Conservation (phyloP, 768 basidiomycete genomes). For the Tulasnella sp. region DNA sequence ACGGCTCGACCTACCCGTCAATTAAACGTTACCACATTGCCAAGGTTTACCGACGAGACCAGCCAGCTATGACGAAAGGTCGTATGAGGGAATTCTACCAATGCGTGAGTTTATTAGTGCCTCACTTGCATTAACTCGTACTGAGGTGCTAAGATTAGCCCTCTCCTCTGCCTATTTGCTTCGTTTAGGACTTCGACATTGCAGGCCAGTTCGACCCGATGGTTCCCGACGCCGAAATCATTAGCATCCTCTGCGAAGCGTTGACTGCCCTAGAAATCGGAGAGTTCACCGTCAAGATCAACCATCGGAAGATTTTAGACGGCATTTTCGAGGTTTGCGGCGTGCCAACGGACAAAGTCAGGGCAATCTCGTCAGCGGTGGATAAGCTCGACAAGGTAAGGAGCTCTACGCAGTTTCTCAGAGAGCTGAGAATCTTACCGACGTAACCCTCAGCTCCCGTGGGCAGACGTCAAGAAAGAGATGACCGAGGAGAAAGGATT, state of each 20-base stretch:
- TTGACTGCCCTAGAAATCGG: conserved; percentile 84
- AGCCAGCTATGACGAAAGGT: conserved; percentile 96
- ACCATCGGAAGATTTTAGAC: conserved; percentile 95
- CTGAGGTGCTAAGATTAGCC: not conserved
- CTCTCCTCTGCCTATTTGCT: not conserved
- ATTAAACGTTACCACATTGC: conserved; percentile 96
- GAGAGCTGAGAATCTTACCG: not conserved
- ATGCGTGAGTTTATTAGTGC: conserved; percentile 60
- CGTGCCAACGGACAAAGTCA: conserved; percentile 85
- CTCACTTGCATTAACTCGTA: not conserved
- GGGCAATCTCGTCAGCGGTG: conserved; percentile 92
- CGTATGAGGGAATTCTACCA: conserved; percentile 99
- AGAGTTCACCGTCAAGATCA: conserved; percentile 94
- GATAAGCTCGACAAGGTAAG: conserved; percentile 96
- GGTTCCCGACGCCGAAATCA: conserved; percentile 94
- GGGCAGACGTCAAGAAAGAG: conserved; percentile 91
- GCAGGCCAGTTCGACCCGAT: conserved; percentile 91
- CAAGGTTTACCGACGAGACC: conserved; percentile 97
- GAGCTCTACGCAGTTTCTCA: not conserved
- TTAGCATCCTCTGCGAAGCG: conserved; percentile 80
- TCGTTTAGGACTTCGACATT: conserved; percentile 87
- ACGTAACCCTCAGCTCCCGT: conserved; percentile 62
- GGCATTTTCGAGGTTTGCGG: conserved; percentile 97
- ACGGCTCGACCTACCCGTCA: conserved; percentile 64
- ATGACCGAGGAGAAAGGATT: conserved; percentile 97